A percentile compares a stretch with the other conserved stretches of the same genome.
phyloP scores from a whole-genome alignment of 805 yeast genomes.

The Ogataea polymorpha region DNA sequence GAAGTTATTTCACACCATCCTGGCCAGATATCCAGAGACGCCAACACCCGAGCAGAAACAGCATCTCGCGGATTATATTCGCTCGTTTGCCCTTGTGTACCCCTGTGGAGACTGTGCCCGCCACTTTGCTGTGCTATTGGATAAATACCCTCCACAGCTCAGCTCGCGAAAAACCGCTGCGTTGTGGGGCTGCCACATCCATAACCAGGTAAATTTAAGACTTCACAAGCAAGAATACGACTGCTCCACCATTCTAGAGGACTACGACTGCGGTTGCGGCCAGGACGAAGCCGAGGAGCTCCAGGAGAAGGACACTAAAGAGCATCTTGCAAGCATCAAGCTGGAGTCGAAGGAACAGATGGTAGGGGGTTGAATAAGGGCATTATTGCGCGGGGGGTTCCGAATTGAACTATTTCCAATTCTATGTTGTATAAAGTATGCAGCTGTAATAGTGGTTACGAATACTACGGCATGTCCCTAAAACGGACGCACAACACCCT shows the following conservation, averaged over 20 bases:
- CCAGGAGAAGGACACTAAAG: slow-evolving; percentile 43
- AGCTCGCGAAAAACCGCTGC: slow-evolving; percentile 77
- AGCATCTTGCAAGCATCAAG: slow-evolving; percentile 44
- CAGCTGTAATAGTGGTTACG: background rate
- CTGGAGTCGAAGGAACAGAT: slow-evolving; percentile 42
- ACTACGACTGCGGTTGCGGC: slow-evolving; percentile 96
- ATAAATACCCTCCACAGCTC: slow-evolving; percentile 81
- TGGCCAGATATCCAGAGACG: slow-evolving; percentile 86
- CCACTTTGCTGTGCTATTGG: slow-evolving; percentile 72
- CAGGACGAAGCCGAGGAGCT: slow-evolving; percentile 53
- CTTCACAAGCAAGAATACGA: slow-evolving; percentile 73
- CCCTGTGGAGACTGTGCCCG: slow-evolving; percentile 98
- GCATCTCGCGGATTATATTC: slow-evolving; percentile 61
- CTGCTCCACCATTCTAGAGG: slow-evolving; percentile 79
- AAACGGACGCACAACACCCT: background rate
- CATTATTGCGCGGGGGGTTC: too few species aligned
- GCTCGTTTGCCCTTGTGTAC: slow-evolving; percentile 83
- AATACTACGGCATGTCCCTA: background rate
- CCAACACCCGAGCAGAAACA: slow-evolving; percentile 64
- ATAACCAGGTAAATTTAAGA: slow-evolving; percentile 78
- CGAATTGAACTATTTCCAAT: background rate
- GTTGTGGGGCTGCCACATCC: slow-evolving; percentile 93
- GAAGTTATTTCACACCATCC: slow-evolving; percentile 86
- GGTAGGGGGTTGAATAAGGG: slow-evolving; percentile 20
- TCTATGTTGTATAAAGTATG: background rate